Evolutionary conservation across 805 yeast genomes (phyloP).

Genomic region (Candida maltosa): DNA sequence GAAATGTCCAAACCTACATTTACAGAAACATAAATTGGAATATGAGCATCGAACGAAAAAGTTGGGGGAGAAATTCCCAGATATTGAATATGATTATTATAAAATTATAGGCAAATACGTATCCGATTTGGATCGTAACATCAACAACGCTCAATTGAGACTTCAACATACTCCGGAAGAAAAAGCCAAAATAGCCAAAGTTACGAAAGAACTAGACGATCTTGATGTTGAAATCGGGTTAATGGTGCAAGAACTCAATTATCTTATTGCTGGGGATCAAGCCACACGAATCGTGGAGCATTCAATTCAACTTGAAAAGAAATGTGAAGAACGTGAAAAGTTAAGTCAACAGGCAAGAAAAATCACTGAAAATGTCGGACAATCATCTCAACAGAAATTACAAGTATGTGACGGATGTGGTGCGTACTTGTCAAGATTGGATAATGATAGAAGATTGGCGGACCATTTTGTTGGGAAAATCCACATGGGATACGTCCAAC

Average conservation of each 20-base stretch:
- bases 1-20: slow-evolving; percentile 70
- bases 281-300: slow-evolving; percentile 49
- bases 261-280: slow-evolving; percentile 48
- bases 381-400: slow-evolving; percentile 82
- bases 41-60: slow-evolving; percentile 52
- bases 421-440: slow-evolving; percentile 79
- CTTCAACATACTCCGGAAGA: slow-evolving; percentile 77
- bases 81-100: slow-evolving; percentile 48
- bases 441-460: slow-evolving; percentile 82
- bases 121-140: slow-evolving; percentile 61
- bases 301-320: slow-evolving; percentile 42
- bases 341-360: slow-evolving; percentile 56
- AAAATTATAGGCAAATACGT: slow-evolving; percentile 53
- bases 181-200: slow-evolving; percentile 51
- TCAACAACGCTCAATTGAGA: slow-evolving; percentile 58
- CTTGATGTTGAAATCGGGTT: slow-evolving; percentile 63
- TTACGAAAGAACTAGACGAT: slow-evolving; percentile 55
- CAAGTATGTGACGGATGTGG: slow-evolving; percentile 92
- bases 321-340: slow-evolving; percentile 46
- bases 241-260: slow-evolving; percentile 62
- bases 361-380: slow-evolving; percentile 71
- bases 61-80: slow-evolving; percentile 44
- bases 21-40: slow-evolving; percentile 68
- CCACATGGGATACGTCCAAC: slow-evolving; percentile 76
- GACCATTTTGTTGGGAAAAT: slow-evolving; percentile 88